Conservation (phyloP, 441 rosid genomes). For the Euphorbia corollata region DNA sequence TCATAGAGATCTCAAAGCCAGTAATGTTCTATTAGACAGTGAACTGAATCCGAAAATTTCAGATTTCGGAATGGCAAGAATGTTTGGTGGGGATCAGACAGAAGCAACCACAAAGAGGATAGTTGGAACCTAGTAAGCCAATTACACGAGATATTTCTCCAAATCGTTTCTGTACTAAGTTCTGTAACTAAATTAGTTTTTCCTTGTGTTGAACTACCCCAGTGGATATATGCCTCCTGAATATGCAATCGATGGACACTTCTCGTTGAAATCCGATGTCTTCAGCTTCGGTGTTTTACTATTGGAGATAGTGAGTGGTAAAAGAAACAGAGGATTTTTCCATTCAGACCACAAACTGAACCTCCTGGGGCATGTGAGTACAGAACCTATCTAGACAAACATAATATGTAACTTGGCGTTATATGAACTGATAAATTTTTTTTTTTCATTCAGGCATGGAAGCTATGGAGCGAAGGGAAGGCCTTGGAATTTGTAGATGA, state of each 20-base stretch:
- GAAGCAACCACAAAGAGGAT: conserved; percentile 45
- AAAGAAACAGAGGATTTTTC: conserved; percentile 48
- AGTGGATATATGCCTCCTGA: conserved; percentile 77
- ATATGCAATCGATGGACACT: conserved; percentile 61
- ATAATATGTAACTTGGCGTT: no score
- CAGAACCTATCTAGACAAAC: no score
- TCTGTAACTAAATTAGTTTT: not conserved
- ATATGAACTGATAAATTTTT: no score
- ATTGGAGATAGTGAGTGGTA: conserved; percentile 52
- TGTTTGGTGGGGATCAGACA: conserved; percentile 48
- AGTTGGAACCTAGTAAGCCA: conserved; percentile 58
- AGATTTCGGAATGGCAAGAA: conserved; percentile 65
- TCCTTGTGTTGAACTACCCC: conserved; percentile 8
- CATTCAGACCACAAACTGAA: conserved; percentile 15
- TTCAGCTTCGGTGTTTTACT: conserved; percentile 61
- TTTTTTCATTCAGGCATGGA: conserved; percentile 35
- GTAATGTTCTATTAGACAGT: conserved; percentile 48
- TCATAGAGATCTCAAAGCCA: conserved; percentile 62
- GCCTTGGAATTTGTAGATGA: conserved; percentile 31
- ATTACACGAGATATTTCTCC: not conserved
- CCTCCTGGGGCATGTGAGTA: conserved; percentile 39
- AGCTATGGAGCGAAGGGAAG: conserved; percentile 31
- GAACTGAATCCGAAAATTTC: conserved; percentile 52
- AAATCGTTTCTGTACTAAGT: not conserved
- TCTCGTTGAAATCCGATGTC: conserved; percentile 57